Percentiles rank a stretch among this genome's conserved stretches.
Conservation (phyloP, 169 alveolate genomes). For the Theileria luwenshuni region DNA sequence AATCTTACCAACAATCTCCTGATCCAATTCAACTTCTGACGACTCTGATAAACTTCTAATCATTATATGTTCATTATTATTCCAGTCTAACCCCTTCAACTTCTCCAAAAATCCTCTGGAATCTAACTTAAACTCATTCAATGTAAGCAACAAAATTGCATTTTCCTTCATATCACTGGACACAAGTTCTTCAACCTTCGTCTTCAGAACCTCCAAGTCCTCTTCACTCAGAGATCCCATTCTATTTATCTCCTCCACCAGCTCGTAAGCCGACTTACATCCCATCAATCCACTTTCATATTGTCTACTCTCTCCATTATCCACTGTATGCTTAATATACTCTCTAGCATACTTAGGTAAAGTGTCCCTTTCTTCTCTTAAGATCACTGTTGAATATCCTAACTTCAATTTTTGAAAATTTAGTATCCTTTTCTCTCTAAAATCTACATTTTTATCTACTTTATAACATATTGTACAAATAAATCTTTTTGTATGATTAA, state of each 20-base stretch:
- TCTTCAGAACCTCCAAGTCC: background rate
- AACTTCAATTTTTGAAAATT: too few species aligned
- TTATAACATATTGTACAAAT: too few species aligned
- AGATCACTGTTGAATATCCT: too few species aligned
- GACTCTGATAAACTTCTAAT: constrained; percentile 52
- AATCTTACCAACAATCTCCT: too few species aligned
- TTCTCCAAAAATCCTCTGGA: constrained; percentile 7
- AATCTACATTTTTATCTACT: too few species aligned
- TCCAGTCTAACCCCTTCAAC: constrained; percentile 6
- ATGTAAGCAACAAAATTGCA: constrained; percentile 34
- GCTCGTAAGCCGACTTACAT: constrained; percentile 18
- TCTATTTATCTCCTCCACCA: constrained; percentile 9
- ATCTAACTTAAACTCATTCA: constrained; percentile 40
- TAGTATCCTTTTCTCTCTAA: too few species aligned
- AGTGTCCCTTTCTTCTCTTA: too few species aligned
- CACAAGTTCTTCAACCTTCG: constrained; percentile 28
- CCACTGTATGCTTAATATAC: too few species aligned
- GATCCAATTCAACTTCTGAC: background rate
- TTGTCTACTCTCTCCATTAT: too few species aligned
- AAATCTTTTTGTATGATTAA: background rate
- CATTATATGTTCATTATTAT: constrained; percentile 18
- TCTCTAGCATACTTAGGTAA: too few species aligned
- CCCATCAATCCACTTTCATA: background rate
- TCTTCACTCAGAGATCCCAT: constrained; percentile 1
- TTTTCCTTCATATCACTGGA: constrained; percentile 38